phyloP scores from a whole-genome alignment of 75 land plant species.

The Pinus albicaulis region DNA sequence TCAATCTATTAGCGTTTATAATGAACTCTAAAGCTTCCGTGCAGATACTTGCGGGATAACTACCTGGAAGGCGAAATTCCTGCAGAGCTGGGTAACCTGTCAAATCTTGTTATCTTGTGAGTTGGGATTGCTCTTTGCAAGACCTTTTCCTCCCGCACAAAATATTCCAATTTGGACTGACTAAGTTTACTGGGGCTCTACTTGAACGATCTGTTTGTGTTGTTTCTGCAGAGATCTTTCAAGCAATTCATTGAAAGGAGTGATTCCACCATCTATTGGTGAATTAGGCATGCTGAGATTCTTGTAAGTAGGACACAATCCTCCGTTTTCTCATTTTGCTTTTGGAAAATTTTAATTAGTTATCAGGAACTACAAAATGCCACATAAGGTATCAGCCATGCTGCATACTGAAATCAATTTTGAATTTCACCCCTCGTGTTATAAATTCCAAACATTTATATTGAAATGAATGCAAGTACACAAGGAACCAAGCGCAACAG shows the following conservation, averaged over 20 bases:
- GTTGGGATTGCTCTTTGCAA: slow-evolving; percentile 3
- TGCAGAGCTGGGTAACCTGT: slow-evolving; percentile 53
- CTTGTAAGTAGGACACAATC: slow-evolving; percentile 49
- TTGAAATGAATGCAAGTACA: not conserved
- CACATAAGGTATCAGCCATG: not conserved
- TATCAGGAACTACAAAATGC: not conserved
- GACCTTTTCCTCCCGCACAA: slow-evolving; percentile 1
- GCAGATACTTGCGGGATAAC: slow-evolving; percentile 67
- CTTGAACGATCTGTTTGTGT: not conserved
- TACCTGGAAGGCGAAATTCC: slow-evolving; percentile 72
- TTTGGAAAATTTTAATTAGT: not conserved
- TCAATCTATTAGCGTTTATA: not conserved
- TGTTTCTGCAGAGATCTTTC: slow-evolving; percentile 74
- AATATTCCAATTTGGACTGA: not conserved
- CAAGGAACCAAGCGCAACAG: not conserved
- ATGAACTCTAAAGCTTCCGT: not conserved
- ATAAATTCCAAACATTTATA: not conserved
- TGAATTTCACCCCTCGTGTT: not conserved
- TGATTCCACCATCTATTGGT: slow-evolving; percentile 73
- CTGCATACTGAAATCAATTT: not conserved
- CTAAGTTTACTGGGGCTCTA: not conserved
- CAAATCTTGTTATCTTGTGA: slow-evolving; percentile 51
- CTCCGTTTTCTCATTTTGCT: not conserved
- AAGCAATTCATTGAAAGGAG: slow-evolving; percentile 67
- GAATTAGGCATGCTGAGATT: slow-evolving; percentile 37